phyloP scores from a whole-genome alignment of 345 rosid genomes.

The Aurinia saxatilis region DNA sequence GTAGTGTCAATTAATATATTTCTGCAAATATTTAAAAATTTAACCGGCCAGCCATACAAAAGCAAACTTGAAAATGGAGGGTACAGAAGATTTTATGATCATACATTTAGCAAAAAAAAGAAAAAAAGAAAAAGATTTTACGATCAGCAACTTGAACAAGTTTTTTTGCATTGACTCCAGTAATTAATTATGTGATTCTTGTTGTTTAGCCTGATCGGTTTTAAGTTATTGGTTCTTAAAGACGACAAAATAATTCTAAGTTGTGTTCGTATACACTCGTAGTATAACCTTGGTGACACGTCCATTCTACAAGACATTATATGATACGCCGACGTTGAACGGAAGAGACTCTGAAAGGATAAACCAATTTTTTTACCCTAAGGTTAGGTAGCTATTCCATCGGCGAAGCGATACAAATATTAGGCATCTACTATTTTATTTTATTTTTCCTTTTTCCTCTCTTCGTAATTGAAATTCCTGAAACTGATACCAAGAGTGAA shows the following conservation, averaged over 20 bases:
- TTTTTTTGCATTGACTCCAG: background rate
- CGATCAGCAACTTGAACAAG: background rate
- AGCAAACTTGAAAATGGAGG: background rate
- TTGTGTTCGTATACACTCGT: background rate
- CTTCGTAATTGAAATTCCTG: no score
- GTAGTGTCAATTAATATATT: background rate
- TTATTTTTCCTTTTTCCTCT: no score
- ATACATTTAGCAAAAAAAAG: no score
- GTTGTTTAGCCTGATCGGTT: background rate
- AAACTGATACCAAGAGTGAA: no score
- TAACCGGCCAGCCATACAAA: background rate
- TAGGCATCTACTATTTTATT: background rate
- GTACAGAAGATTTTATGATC: no score
- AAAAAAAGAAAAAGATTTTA: background rate
- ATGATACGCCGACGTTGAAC: background rate
- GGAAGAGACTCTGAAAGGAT: background rate
- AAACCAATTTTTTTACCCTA: conserved; percentile 10
- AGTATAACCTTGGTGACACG: background rate
- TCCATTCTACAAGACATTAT: background rate
- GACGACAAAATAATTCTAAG: background rate
- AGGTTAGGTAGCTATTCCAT: conserved; percentile 24
- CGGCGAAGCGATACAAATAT: conserved; percentile 8
- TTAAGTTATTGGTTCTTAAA: background rate
- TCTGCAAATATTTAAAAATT: background rate
- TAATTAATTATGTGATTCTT: background rate